Evolutionary conservation across 805 yeast species (phyloP), one percentile per base, ranked within the genome.

Genomic region (Candida saitoana): DNA sequence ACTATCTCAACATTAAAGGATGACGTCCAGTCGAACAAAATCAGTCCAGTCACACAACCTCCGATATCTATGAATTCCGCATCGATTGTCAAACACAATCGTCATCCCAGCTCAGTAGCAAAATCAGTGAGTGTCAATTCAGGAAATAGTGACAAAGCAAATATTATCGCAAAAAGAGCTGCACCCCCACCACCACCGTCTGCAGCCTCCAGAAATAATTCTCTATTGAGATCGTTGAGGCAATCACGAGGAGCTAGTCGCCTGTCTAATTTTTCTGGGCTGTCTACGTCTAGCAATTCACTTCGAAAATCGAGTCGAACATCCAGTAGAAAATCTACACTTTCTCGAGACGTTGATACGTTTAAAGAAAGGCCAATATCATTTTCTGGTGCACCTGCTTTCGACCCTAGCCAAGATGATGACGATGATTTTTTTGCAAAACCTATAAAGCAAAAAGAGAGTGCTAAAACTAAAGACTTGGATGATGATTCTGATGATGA

Each of bases 351-450:
- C 33, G 36, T 34, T 4, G 84, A 77, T 51, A 75, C 78, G 12
- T 86, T 85, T 62, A 73, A 71, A 36, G 96, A 88, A 49, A 86
- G 85, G 52, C 75, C 71, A 2, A 75, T 88, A 24, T 76, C 80
- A 2, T 90, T 90, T 65, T 84, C 77, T n/a, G 81, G 76, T 46
- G 90, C 82, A 0, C 93, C 96, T 0, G 67, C 39, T 19, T 30
- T 41, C 14, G 46, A 50, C 14, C 57, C 47, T 16, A 61, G 57
- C 30, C 59, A 55, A 24, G 54, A 51, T 16, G 60, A 54, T 24
- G 67, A 66, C 19, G 59, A 56, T 32, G 62, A 55, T 17, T 62
- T 62, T 42, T 57, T 59, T 41, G 62, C 60, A 47, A 61, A 42
- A 51, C 65, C 55, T 45, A 48, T 52, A 59, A 57, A 38, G 52